Conservation (phyloP, 768 basidiomycete species). For the Melanogaster broomeanus region DNA sequence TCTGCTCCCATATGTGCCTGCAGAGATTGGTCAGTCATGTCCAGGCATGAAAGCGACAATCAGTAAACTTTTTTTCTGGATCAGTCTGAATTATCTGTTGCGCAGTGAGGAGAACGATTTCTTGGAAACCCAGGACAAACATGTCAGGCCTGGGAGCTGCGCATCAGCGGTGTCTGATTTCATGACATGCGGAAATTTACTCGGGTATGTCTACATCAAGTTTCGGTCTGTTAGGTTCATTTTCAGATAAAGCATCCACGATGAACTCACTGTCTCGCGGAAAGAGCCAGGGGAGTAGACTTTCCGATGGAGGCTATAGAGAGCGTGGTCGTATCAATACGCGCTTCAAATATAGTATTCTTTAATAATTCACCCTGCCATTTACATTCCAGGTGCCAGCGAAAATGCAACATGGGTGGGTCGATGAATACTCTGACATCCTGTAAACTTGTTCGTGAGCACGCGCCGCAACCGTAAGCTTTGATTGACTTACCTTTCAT, state of each 20-base stretch:
- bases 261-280: slow-evolving; percentile 68
- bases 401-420: slow-evolving; percentile 72
- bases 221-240: slow-evolving; percentile 1
- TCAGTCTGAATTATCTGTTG: slow-evolving; percentile 97
- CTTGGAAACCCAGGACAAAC: slow-evolving; percentile 91
- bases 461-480: neutral
- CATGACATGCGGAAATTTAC: slow-evolving; percentile 8
- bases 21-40: neutral
- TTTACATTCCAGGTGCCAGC: slow-evolving; percentile 97
- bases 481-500: slow-evolving; percentile 54
- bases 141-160: slow-evolving; percentile 70
- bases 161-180: slow-evolving; percentile 26
- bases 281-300: slow-evolving; percentile 88
- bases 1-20: slow-evolving; percentile 86
- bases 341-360: neutral
- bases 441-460: slow-evolving; percentile 38
- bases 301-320: slow-evolving; percentile 71
- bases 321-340: slow-evolving; percentile 7
- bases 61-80: slow-evolving; percentile 80
- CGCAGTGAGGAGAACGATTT: slow-evolving; percentile 97
- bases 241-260: neutral
- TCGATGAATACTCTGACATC: slow-evolving; percentile 80
- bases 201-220: slow-evolving; percentile 17
- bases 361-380: slow-evolving; percentile 61
- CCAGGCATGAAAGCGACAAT: neutral